Base-by-base conservation (phyloP, 176 grass and related monocot species). In the Luzula sylvatica region DNA sequence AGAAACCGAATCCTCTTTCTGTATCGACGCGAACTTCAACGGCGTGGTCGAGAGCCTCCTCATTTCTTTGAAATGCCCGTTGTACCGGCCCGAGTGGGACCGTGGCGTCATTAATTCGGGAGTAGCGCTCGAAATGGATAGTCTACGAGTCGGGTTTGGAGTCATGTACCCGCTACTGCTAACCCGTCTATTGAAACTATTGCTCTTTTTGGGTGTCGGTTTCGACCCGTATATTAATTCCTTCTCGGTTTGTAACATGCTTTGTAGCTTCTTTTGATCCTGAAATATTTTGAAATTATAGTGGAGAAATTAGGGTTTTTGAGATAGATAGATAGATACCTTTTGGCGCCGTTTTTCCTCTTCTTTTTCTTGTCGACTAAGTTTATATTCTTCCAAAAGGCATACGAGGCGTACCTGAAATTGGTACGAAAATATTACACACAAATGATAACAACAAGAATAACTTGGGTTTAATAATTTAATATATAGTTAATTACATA, bases 261-360 rank as follows among this genome's bases (percentile, higher is more conserved):
- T 71, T 26, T 98, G 85, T 63, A 98, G 35, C 69, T 98, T 98
- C 65, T 92, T 98, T 21, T 92, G 93, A 44, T 98, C 93, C 93
- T 98, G 58, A 51, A 63, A 40, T 47, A 46, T 53, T 15, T 49
- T 54, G 42, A 14, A 55, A 20, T 46, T 0, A 26, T 43, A 23
- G 55, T 15, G 16, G 35, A 4, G 28, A 11, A 46, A 23, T 46
- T 51, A 21, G 23, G 21, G 14, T 61, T 21, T 38, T 62, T 17
- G 66, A 23, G 67, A 80, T 13, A n/a, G 54, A 56, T 8, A 12
- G 8, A 23, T 58, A 52, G 7, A 3, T 83, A 98, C 93, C 60
- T 72, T 75, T 58, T 87, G 77, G 43, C 72, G 69, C 54, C 61
- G 65, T 46, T 80, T 87, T 50, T 87, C 93, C 52, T 90, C 72